These are phyloP conservation scores for Effrenium voratum DNA, from an alignment of 73 alveolate genomes.

Conservation along the genomic window DNA sequence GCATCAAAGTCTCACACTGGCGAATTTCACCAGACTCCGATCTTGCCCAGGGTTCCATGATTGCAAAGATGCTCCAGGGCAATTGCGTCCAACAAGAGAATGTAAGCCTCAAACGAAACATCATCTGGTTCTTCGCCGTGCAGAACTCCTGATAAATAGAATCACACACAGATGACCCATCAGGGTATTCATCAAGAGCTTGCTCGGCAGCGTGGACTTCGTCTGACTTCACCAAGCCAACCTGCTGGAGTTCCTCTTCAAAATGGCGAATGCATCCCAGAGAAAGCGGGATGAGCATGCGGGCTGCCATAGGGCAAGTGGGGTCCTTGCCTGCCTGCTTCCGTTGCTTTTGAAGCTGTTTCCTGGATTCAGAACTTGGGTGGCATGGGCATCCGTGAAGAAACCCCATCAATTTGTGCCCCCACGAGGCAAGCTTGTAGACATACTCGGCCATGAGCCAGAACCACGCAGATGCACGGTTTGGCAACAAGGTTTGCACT, in stretches of 20 bases:
- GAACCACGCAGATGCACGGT: background rate
- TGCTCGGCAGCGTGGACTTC: background rate
- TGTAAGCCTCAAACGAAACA: background rate
- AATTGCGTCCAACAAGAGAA: background rate
- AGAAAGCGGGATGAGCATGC: background rate
- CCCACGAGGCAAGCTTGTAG: background rate
- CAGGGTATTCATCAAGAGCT: background rate
- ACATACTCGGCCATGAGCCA: background rate
- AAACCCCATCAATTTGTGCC: background rate
- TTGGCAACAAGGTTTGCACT: background rate
- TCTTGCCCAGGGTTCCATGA: background rate
- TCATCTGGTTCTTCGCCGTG: background rate
- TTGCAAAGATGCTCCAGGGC: background rate
- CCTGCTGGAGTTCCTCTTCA: background rate
- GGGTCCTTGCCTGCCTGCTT: background rate
- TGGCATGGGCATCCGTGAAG: background rate
- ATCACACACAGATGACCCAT: background rate
- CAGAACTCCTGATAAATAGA: background rate
- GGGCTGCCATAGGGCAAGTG: background rate
- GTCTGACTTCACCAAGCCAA: background rate
- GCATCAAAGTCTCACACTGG: too few relatives aligned
- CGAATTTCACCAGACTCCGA: too few relatives aligned
- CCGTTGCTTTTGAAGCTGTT: background rate
- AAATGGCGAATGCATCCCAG: background rate
- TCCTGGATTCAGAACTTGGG: background rate